phyloP scores from a whole-genome alignment of 768 basidiomycete genomes.

The Pisolithus albus region DNA sequence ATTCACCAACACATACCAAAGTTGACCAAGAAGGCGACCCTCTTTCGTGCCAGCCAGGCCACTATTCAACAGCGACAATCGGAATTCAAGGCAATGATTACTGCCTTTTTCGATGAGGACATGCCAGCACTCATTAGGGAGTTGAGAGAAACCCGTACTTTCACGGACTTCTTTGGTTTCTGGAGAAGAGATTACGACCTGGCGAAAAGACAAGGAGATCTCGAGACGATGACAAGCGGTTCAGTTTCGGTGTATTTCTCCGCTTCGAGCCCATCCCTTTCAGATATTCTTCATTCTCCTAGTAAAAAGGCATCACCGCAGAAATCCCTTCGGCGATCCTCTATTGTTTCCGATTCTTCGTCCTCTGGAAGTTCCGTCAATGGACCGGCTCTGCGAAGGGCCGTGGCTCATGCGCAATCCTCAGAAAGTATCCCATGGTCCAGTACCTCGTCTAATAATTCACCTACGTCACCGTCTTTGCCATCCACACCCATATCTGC shows the following conservation, averaged over 20 bases:
- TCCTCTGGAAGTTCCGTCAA: slow-evolving; percentile 18
- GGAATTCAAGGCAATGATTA: slow-evolving; percentile 55
- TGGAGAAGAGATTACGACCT: slow-evolving; percentile 71
- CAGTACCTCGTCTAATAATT: slow-evolving; percentile 15
- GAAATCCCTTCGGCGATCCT: slow-evolving; percentile 1
- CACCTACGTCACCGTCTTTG: slow-evolving; percentile 20
- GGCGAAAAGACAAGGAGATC: slow-evolving; percentile 33
- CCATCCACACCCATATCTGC: slow-evolving; percentile 17
- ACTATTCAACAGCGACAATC: slow-evolving; percentile 55
- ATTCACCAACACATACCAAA: slow-evolving; percentile 61
- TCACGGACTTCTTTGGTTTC: slow-evolving; percentile 73
- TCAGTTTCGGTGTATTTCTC: slow-evolving; percentile 57
- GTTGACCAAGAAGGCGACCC: slow-evolving; percentile 61
- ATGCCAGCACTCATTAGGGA: slow-evolving; percentile 64
- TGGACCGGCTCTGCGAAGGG: slow-evolving; percentile 4
- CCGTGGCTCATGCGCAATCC: slow-evolving; percentile 1
- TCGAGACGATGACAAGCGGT: slow-evolving; percentile 44
- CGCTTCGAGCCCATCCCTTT: slow-evolving; percentile 19
- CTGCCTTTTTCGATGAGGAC: slow-evolving; percentile 50
- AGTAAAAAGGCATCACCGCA: slow-evolving; percentile 6
- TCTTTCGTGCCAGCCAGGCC: slow-evolving; percentile 67
- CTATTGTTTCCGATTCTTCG: slow-evolving; percentile 17
- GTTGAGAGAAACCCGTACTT: slow-evolving; percentile 46
- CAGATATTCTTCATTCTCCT: slow-evolving; percentile 8
- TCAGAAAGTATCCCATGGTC: slow-evolving; percentile 7